phyloP scores from a whole-genome alignment of 23 red algal species.

The Gracilariopsis chorda region DNA sequence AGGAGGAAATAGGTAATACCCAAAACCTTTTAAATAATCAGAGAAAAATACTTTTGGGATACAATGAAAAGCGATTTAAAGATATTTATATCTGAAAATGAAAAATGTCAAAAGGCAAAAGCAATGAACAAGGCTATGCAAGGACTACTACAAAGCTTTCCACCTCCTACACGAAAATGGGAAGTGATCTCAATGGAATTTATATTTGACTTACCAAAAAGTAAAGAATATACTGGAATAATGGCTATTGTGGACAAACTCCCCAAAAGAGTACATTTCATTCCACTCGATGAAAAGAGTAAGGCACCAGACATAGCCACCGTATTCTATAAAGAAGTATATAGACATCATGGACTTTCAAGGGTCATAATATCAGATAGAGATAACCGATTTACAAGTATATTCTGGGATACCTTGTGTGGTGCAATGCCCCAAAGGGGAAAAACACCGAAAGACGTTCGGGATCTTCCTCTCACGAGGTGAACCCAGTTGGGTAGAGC shows the following conservation, averaged over 20 bases:
- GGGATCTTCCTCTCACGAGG: too few relatives aligned
- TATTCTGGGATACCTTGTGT: not conserved
- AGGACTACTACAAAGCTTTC: slow-evolving; percentile 1
- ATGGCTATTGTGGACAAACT: slow-evolving; percentile 1
- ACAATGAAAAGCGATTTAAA: slow-evolving; percentile 8
- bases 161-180: slow-evolving; percentile 11
- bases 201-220: slow-evolving; percentile 15
- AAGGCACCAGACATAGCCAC: not conserved
- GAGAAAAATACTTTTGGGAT: slow-evolving; percentile 20
- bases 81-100: not conserved
- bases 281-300: not conserved
- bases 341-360: not conserved
- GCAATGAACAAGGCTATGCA: not conserved
- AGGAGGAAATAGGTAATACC: not conserved
- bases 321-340: not conserved
- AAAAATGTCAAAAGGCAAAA: not conserved
- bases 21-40: slow-evolving; percentile 22
- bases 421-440: too few relatives aligned
- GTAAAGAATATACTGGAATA: not conserved
- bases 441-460: too few relatives aligned
- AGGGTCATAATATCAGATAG: slow-evolving; percentile 13
- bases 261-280: not conserved
- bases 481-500: too few relatives aligned
- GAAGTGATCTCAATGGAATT: slow-evolving; percentile 17
- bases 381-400: slow-evolving; percentile 1